Evolutionary conservation across 1,284 basidiomycete genomes (phyloP).

Genomic region (Apiotrichum montevideense): DNA sequence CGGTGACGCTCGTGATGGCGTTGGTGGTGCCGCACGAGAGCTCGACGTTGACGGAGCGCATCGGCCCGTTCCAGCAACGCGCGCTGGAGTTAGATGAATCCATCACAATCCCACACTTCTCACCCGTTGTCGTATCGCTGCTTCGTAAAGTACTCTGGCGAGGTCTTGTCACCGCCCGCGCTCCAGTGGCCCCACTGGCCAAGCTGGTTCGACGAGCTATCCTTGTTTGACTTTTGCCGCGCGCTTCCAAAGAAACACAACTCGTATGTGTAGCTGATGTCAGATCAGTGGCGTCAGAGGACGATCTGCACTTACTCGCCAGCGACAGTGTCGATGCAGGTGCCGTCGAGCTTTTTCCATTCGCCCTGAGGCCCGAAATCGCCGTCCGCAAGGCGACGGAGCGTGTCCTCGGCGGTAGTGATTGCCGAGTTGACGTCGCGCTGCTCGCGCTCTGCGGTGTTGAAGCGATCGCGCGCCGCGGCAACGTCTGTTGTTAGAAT

Average conservation of each 20-base stretch:
- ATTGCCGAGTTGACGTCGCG: constrained; percentile 36
- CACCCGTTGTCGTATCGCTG: constrained; percentile 74
- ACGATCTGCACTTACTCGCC: constrained; percentile 66
- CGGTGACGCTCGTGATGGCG: constrained; percentile 68
- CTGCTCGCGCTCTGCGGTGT: constrained; percentile 48
- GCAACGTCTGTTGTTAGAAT: constrained; percentile 45
- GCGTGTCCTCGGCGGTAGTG: constrained; percentile 21
- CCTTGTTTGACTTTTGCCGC: constrained; percentile 80
- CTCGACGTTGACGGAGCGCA: constrained; percentile 61
- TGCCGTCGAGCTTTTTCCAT: constrained; percentile 88
- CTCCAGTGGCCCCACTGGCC: constrained; percentile 79
- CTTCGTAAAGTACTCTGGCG: constrained; percentile 68
- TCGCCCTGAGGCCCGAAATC: constrained; percentile 80
- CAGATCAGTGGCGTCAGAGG: too few relatives aligned
- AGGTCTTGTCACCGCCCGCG: constrained; percentile 53
- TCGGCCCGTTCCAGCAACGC: constrained; percentile 96
- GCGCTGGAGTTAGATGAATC: constrained; percentile 40
- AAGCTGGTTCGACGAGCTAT: constrained; percentile 70
- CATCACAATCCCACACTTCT: constrained; percentile 2
- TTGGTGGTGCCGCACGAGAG: constrained; percentile 83
- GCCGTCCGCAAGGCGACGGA: constrained; percentile 41
- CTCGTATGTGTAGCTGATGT: constrained; percentile 81
- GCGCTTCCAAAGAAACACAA: constrained; percentile 88
- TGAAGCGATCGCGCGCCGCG: constrained; percentile 56
- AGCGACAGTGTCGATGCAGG: constrained; percentile 71